Conservation (phyloP, 2,329 filamentous ascomycete species). For the Pyricularia sp. region DNA sequence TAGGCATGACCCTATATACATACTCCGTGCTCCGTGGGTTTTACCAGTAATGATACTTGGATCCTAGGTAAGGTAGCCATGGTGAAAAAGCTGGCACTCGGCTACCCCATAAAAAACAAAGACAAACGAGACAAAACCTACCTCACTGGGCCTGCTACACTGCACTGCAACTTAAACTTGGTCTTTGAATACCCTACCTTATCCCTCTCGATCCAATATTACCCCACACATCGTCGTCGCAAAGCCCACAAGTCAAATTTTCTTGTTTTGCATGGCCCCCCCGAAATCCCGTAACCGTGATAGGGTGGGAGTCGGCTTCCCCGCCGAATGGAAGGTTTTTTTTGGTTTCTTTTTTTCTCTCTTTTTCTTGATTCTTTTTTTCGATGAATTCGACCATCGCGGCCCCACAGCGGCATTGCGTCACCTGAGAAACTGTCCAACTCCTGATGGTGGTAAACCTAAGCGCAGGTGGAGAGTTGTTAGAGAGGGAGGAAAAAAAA, state of each 20-base stretch:
- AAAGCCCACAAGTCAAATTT: neutral
- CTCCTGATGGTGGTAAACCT: neutral
- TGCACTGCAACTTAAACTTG: neutral
- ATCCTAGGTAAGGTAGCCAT: neutral
- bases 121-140: neutral
- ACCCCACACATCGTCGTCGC: neutral
- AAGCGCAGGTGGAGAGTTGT: neutral
- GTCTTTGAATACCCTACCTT: neutral
- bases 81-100: neutral
- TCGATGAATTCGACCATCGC: neutral
- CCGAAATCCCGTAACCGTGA: neutral
- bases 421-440: neutral
- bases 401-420: neutral
- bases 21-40: too few relatives aligned
- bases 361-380: too few relatives aligned
- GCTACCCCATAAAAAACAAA: neutral
- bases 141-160: neutral
- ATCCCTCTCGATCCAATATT: neutral
- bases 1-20: too few relatives aligned
- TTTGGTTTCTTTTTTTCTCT: too few relatives aligned
- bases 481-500: neutral
- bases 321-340: neutral
- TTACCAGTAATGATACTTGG: too few relatives aligned
- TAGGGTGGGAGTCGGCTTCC: neutral
- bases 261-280: neutral